Evolutionary conservation across 305 asterid species (phyloP), one percentile per base, ranked within the genome.

Genomic region (Fraxinus xanthoxyloides): DNA sequence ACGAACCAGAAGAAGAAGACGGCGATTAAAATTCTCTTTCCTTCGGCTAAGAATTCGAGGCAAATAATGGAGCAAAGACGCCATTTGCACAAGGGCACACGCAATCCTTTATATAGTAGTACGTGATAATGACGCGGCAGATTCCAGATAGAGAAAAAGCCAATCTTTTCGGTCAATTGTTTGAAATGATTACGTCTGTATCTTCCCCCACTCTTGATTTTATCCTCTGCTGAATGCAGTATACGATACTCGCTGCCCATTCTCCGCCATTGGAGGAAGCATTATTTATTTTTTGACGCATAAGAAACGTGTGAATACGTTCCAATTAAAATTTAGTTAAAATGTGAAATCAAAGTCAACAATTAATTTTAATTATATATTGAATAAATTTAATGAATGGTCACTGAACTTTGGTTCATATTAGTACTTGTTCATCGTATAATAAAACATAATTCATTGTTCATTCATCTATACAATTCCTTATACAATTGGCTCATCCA

Each of bases 1-100:
- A 84, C 19, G 84, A 76, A 81, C 19, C 80, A 21, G 89, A 77
- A 51, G 89, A 83, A 1, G 85, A 82, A 77, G 90, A 74, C 85
- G 87, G 34, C 82, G 87, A 67, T 67, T 67, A 43, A 63, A 35
- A 61, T 56, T 82, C 9, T 86, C 8, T 51, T 63, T 79, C 84
- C 84, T 86, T 67, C 75, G 79, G 86, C 86, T 77, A 77, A 75
- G 84, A 61, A 83, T 19, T 40, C 84, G 89, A 75, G 82, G 72
- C 40, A 83, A 63, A 51, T 81, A 79, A 85, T 77, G 73, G 65
- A 74, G 80, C 76, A 88, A 34, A 80, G 80, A 81, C 69, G 89
- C 88, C 90, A 85, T 88, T 78, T 84, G 67, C 81, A 32, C 21
- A 63, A 24, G 17, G 74, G n/a, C 19, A n/a, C 21, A 48, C 59